A percentile compares a stretch with the other conserved stretches of the same genome.
Conservation (phyloP, 108 stramenopile genomes). For the Skeletonema costatum region DNA sequence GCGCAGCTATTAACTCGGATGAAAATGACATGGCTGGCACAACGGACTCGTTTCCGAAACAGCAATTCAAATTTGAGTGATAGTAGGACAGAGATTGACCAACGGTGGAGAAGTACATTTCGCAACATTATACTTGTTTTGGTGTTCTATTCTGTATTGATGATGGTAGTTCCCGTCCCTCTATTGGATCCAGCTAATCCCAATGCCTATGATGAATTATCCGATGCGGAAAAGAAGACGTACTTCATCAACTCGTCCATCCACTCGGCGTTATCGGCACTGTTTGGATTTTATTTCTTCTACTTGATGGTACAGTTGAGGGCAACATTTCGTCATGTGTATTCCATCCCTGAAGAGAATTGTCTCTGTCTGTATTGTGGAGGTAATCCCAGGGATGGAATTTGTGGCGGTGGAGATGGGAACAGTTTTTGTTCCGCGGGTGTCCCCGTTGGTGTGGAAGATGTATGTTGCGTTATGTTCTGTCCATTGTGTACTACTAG, state of each 20-base stretch:
- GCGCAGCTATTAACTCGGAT: constrained; percentile 51
- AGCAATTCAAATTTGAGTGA: constrained; percentile 7
- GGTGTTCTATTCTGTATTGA: constrained; percentile 4
- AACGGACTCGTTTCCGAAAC: not conserved
- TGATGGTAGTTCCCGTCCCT: constrained; percentile 5
- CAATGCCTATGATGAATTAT: constrained; percentile 6
- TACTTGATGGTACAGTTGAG: constrained; percentile 35
- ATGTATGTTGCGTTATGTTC: constrained; percentile 68
- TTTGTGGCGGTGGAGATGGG: constrained; percentile 16
- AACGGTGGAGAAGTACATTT: constrained; percentile 35
- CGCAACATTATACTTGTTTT: constrained; percentile 21
- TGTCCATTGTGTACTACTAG: constrained; percentile 73
- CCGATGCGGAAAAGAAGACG: constrained; percentile 4
- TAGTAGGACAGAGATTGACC: constrained; percentile 13
- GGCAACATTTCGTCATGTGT: constrained; percentile 34
- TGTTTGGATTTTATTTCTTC: constrained; percentile 19
- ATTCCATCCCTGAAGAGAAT: constrained; percentile 47
- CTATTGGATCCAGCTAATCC: not conserved
- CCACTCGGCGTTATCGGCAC: constrained; percentile 11
- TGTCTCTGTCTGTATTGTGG: constrained; percentile 34
- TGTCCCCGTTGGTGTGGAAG: constrained; percentile 64
- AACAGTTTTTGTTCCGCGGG: constrained; percentile 7
- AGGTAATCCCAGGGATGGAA: constrained; percentile 16
- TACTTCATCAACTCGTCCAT: not conserved
- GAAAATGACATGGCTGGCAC: constrained; percentile 59